These are phyloP conservation scores for Solanum chacoense DNA, from an alignment of 305 asterid species.

Conservation along the genomic window DNA sequence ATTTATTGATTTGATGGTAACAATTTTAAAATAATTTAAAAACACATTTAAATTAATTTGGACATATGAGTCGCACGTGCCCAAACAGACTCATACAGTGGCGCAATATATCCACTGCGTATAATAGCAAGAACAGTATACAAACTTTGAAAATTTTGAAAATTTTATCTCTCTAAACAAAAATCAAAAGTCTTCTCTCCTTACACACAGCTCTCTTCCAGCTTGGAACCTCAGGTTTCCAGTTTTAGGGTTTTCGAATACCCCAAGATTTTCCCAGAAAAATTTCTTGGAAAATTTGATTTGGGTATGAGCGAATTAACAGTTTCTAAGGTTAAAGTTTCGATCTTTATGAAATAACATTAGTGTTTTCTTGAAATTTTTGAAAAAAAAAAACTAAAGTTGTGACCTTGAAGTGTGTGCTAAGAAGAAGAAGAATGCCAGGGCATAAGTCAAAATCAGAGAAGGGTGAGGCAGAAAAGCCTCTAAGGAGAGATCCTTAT, in stretches of 20 bases:
- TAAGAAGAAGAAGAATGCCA: slow-evolving; percentile 39
- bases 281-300: not conserved
- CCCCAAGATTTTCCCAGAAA: not conserved
- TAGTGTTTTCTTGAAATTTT: not conserved
- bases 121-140: not conserved
- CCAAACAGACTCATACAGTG: not conserved
- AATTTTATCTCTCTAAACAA: slow-evolving; percentile 15
- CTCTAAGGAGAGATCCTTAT: slow-evolving; percentile 80
- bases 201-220: slow-evolving; percentile 15
- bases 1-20: not conserved
- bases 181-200: not conserved
- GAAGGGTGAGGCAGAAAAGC: slow-evolving; percentile 47
- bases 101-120: not conserved
- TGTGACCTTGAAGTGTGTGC: slow-evolving; percentile 1
- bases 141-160: not conserved
- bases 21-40: not conserved
- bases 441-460: slow-evolving; percentile 64
- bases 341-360: slow-evolving; percentile 5
- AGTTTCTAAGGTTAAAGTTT: not conserved
- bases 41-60: not conserved
- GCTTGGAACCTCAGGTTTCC: slow-evolving; percentile 18
- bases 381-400: not conserved
- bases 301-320: not conserved
- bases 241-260: slow-evolving; percentile 36
- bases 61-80: not conserved